These are phyloP conservation scores for Candida broadrunensis DNA, from an alignment of 805 yeast genomes.

Conservation along the genomic window DNA sequence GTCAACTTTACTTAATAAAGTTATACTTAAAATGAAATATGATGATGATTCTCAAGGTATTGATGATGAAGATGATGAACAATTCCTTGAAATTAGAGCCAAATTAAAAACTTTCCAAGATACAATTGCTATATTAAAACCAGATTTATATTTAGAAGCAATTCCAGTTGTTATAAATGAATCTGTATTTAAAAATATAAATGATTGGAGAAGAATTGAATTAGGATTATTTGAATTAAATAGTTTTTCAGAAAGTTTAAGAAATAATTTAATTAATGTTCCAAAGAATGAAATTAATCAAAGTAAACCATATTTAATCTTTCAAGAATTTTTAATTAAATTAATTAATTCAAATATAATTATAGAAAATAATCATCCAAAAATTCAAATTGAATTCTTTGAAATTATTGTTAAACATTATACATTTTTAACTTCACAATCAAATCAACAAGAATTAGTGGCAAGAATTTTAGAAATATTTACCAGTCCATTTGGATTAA, in stretches of 20 bases:
- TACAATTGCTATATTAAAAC: constrained; percentile 57
- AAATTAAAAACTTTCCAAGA: constrained; percentile 82
- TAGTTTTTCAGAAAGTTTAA: constrained; percentile 74
- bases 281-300: constrained; percentile 63
- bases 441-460: constrained; percentile 41
- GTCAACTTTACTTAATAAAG: constrained; percentile 60
- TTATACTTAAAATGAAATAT: constrained; percentile 74
- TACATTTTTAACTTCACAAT: constrained; percentile 45
- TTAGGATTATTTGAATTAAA: constrained; percentile 81
- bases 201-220: constrained; percentile 80
- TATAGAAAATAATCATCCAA: constrained; percentile 63
- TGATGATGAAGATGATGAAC: constrained; percentile 60
- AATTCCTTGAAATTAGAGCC: constrained; percentile 74
- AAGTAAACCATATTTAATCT: constrained; percentile 61
- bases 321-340: constrained; percentile 59
- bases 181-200: constrained; percentile 28
- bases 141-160: constrained; percentile 58
- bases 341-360: constrained; percentile 48
- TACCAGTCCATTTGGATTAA: constrained; percentile 77
- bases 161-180: constrained; percentile 59
- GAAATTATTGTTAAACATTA: constrained; percentile 83
- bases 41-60: constrained; percentile 70
- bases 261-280: constrained; percentile 70
- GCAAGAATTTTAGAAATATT: constrained; percentile 71
- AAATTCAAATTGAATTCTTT: constrained; percentile 76